These are phyloP conservation scores for Trichoderma oligosporum DNA, from an alignment of 2,329 filamentous ascomycete genomes.

Conservation along the genomic window DNA sequence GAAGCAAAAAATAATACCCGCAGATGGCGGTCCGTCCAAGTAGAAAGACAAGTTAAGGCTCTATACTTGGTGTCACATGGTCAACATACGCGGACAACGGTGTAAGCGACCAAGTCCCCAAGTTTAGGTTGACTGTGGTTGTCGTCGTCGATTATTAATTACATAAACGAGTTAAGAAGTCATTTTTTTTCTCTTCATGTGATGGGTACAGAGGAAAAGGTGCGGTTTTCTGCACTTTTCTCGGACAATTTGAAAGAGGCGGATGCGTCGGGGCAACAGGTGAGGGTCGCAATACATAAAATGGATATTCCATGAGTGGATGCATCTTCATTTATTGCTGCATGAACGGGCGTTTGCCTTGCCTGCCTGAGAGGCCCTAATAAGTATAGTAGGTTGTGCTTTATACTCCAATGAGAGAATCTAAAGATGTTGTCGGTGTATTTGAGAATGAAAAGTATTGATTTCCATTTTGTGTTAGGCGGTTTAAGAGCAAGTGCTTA, in stretches of 20 bases:
- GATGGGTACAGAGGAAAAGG: too few relatives aligned
- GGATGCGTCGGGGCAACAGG: too few relatives aligned
- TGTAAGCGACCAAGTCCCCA: too few relatives aligned
- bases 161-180: too few relatives aligned
- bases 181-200: too few relatives aligned
- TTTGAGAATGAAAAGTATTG: not conserved
- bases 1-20: too few relatives aligned
- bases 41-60: not conserved
- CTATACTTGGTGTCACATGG: not conserved
- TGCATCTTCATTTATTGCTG: conserved; percentile 9
- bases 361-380: not conserved
- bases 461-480: not conserved
- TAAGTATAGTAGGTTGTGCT: not conserved
- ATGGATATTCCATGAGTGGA: not conserved
- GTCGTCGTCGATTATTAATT: too few relatives aligned
- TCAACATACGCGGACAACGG: too few relatives aligned
- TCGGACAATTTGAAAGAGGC: not conserved
- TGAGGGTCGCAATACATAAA: not conserved
- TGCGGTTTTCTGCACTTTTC: not conserved
- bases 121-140: too few relatives aligned
- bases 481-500: conserved; percentile 7
- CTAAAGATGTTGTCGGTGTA: too few relatives aligned
- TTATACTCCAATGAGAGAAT: not conserved
- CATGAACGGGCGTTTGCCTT: conserved; percentile 5
- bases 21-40: not conserved